phyloP scores from a whole-genome alignment of 495 filamentous ascomycete species.

The Letharia columbiana region DNA sequence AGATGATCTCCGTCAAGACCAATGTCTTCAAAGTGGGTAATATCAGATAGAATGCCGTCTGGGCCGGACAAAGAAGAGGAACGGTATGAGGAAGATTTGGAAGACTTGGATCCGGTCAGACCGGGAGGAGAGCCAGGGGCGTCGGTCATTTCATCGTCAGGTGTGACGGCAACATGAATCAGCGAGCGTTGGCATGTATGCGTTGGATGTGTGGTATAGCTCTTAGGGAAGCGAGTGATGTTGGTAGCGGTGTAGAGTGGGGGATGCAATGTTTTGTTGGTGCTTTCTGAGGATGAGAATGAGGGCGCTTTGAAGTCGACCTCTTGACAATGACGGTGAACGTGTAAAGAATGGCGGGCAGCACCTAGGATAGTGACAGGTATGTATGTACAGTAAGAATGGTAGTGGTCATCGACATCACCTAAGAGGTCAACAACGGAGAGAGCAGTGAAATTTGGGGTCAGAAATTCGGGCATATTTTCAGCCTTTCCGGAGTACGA shows the following conservation, averaged over 20 bases:
- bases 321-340: constrained; percentile 12
- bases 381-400: constrained; percentile 23
- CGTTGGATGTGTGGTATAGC: constrained; percentile 2
- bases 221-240: background rate
- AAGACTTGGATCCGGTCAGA: constrained; percentile 76
- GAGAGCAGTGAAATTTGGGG: background rate
- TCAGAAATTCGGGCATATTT: background rate
- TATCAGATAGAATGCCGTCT: constrained; percentile 56
- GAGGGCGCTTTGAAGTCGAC: constrained; percentile 6
- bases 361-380: constrained; percentile 15
- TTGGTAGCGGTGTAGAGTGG: constrained; percentile 12
- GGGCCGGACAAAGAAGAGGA: constrained; percentile 64
- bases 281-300: constrained; percentile 6
- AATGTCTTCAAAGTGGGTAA: constrained; percentile 87
- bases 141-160: constrained; percentile 47
- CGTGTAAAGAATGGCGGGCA: constrained; percentile 20
- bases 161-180: constrained; percentile 5
- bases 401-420: constrained; percentile 7
- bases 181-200: constrained; percentile 12
- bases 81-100: constrained; percentile 81
- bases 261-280: constrained; percentile 9
- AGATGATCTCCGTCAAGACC: constrained; percentile 62
- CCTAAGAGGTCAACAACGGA: background rate
- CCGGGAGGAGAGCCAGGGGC: constrained; percentile 75
- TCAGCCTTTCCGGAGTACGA: background rate